Conservation (phyloP, 2,329 filamentous ascomycete species). For the Cytospora paraplurivora region DNA sequence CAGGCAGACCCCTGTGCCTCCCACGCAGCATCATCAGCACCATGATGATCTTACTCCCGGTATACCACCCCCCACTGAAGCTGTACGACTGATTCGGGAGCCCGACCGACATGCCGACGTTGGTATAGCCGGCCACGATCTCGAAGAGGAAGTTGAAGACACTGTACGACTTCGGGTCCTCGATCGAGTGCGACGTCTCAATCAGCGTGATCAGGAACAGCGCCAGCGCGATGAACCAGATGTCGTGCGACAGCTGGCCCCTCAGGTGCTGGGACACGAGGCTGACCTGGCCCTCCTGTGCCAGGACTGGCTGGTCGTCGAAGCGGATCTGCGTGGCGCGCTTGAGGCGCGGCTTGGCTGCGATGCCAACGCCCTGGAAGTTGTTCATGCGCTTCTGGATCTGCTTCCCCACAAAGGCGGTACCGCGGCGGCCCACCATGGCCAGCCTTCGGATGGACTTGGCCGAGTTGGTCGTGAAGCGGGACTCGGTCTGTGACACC, state of each 20-base stretch:
- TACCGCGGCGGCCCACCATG: slow-evolving; percentile 29
- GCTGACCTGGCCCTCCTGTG: slow-evolving; percentile 29
- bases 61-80: slow-evolving; percentile 26
- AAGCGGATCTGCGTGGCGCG: slow-evolving; percentile 21
- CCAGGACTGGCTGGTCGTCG: slow-evolving; percentile 10
- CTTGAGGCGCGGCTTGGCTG: slow-evolving; percentile 19
- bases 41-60: slow-evolving; percentile 26
- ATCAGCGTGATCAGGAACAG: slow-evolving; percentile 62
- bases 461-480: slow-evolving; percentile 20
- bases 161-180: slow-evolving; percentile 54
- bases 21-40: slow-evolving; percentile 46
- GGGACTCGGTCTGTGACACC: slow-evolving; percentile 26
- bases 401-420: slow-evolving; percentile 37
- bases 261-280: slow-evolving; percentile 53
- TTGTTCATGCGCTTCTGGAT: slow-evolving; percentile 34
- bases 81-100: slow-evolving; percentile 22
- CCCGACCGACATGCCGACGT: slow-evolving; percentile 23
- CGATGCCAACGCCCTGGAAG: slow-evolving; percentile 33
- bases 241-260: slow-evolving; percentile 66
- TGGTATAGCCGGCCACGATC: slow-evolving; percentile 42
- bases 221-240: slow-evolving; percentile 66
- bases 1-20: slow-evolving; percentile 56
- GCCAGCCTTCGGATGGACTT: slow-evolving; percentile 28
- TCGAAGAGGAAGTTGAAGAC: slow-evolving; percentile 65
- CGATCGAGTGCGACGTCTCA: slow-evolving; percentile 57